Percentiles rank a stretch among this genome's conserved stretches.
phyloP scores from a whole-genome alignment of 2,329 filamentous ascomycete species.

The Paracoccidioides lutzii region DNA sequence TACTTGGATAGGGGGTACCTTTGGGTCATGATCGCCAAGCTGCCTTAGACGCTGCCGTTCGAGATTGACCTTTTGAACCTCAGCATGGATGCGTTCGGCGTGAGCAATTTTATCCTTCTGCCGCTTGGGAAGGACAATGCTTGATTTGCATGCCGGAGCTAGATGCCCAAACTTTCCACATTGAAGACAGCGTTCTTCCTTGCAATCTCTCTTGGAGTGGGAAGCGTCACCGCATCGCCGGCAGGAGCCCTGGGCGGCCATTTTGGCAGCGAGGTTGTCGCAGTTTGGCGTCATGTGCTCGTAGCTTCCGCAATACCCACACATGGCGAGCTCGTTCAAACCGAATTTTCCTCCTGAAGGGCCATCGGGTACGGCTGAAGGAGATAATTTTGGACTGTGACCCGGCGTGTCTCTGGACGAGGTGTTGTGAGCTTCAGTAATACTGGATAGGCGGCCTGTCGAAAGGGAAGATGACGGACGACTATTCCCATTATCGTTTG shows the following conservation, averaged over 20 bases:
- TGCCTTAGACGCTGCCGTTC: conserved; percentile 31
- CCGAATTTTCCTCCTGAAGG: conserved; percentile 33
- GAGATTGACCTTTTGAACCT: conserved; percentile 21
- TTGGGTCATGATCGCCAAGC: conserved; percentile 33
- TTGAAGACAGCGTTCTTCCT: conserved; percentile 29
- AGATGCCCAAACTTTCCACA: conserved; percentile 35
- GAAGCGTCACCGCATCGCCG: conserved; percentile 29
- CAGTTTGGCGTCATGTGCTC: conserved; percentile 33
- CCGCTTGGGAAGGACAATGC: conserved; percentile 22
- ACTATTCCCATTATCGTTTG: conserved; percentile 17
- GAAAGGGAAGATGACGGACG: conserved; percentile 21
- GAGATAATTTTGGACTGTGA: conserved; percentile 14
- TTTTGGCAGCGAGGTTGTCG: conserved; percentile 32
- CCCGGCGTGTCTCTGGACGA: conserved; percentile 5
- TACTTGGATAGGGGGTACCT: conserved; percentile 29
- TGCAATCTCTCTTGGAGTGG: conserved; percentile 28
- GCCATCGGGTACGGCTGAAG: conserved; percentile 18
- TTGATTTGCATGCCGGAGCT: conserved; percentile 22
- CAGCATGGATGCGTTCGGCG: conserved; percentile 26
- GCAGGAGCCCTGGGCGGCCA: conserved; percentile 27
- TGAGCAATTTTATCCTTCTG: conserved; percentile 24
- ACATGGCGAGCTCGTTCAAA: conserved; percentile 30
- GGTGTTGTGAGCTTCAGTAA: not conserved
- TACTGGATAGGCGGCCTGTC: conserved; percentile 5
- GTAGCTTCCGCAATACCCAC: conserved; percentile 35